phyloP scores from a whole-genome alignment of 2,329 filamentous ascomycete genomes.

The Calonectria pseudoturangicola region DNA sequence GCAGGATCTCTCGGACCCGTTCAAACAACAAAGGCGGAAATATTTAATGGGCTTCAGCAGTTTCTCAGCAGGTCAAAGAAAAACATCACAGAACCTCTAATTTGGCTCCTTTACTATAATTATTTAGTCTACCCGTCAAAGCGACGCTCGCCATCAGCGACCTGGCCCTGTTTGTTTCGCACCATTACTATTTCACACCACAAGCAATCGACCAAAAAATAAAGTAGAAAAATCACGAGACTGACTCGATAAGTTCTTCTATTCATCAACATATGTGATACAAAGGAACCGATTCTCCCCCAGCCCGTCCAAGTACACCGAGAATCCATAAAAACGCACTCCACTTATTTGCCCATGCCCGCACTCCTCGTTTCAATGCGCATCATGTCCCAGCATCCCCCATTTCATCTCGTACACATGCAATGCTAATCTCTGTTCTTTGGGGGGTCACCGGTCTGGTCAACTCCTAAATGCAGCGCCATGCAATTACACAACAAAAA shows the following conservation, averaged over 20 bases:
- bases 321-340: conserved; percentile 24
- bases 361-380: conserved; percentile 31
- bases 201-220: neutral
- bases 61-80: neutral
- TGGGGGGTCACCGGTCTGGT: neutral
- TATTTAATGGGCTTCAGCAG: neutral
- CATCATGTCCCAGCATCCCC: conserved; percentile 25
- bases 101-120: neutral
- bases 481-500: conserved; percentile 47
- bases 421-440: conserved; percentile 30
- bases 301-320: conserved; percentile 12
- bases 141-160: neutral
- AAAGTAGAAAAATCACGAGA: conserved; percentile 21
- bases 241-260: conserved; percentile 24
- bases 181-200: neutral
- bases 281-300: conserved; percentile 30
- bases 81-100: neutral
- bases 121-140: no score
- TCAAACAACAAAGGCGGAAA: neutral
- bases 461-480: conserved; percentile 50
- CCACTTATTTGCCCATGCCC: conserved; percentile 16
- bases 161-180: no score
- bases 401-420: conserved; percentile 33
- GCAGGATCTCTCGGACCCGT: neutral
- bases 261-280: conserved; percentile 29